These are phyloP conservation scores for Cyclotella kingstonii DNA, from an alignment of 108 stramenopile species.

Conservation along the genomic window DNA sequence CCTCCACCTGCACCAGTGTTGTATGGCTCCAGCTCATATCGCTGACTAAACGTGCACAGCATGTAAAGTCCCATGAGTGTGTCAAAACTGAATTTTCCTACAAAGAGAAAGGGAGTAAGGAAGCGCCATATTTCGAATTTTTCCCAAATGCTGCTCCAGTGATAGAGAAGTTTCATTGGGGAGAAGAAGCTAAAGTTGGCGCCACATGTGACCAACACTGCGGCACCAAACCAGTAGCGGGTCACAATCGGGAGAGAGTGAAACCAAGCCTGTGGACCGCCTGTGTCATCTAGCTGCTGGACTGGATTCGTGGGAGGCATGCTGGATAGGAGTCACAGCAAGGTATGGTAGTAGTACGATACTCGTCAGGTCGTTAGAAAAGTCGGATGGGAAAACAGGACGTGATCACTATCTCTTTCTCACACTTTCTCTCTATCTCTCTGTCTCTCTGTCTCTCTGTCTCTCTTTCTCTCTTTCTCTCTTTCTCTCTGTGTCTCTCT, in stretches of 20 bases:
- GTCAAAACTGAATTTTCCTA: conserved; percentile 66
- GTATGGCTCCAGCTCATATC: conserved; percentile 81
- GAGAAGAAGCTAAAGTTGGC: conserved; percentile 71
- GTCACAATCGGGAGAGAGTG: conserved; percentile 78
- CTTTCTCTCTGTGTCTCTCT: too few species aligned
- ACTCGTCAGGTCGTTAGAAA: too few species aligned
- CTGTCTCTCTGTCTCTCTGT: too few species aligned
- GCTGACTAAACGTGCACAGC: conserved; percentile 61
- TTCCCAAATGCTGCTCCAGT: conserved; percentile 52
- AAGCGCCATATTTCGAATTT: conserved; percentile 79
- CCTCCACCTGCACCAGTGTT: conserved; percentile 86
- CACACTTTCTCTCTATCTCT: too few species aligned
- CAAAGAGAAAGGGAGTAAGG: conserved; percentile 73
- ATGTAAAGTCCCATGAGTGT: conserved; percentile 74
- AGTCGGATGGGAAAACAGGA: too few species aligned
- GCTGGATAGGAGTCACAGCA: too few species aligned
- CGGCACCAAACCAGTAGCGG: conserved; percentile 77
- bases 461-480: too few species aligned
- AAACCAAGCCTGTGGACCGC: conserved; percentile 69
- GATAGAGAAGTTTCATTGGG: conserved; percentile 52
- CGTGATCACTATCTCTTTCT: too few species aligned
- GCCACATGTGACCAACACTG: conserved; percentile 58
- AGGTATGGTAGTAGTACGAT: too few species aligned
- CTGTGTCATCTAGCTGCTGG: conserved; percentile 36
- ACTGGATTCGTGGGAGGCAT: conserved; percentile 33